phyloP scores from a whole-genome alignment of 2,329 filamentous ascomycete genomes.

The Botrytis pseudocinerea region DNA sequence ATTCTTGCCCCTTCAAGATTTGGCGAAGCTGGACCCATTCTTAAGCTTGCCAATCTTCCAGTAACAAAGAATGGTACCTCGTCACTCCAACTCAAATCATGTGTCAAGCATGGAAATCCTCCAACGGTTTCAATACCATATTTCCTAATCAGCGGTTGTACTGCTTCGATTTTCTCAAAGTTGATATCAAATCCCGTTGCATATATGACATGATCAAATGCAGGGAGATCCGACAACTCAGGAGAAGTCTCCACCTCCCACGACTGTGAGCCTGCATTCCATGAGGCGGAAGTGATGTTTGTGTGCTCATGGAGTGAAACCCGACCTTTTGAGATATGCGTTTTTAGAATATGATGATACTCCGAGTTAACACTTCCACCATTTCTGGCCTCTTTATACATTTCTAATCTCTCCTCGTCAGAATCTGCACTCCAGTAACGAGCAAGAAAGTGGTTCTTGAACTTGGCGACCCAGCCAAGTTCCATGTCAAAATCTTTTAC shows the following conservation, averaged over 20 bases:
- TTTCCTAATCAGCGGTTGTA: conserved; percentile 58
- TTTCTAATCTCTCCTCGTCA: conserved; percentile 66
- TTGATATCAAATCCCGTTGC: conserved; percentile 71
- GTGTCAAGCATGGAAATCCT: conserved; percentile 71
- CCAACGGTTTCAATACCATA: conserved; percentile 63
- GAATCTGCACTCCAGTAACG: conserved; percentile 75
- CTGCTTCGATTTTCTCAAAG: conserved; percentile 59
- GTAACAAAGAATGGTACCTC: conserved; percentile 73
- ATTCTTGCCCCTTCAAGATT: conserved; percentile 73
- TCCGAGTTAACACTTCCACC: conserved; percentile 74
- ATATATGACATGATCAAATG: conserved; percentile 45
- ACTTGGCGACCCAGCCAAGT: conserved; percentile 79
- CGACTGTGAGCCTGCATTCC: conserved; percentile 49
- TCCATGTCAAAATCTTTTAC: conserved; percentile 79
- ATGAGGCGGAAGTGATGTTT: conserved; percentile 51
- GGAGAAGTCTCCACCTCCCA: conserved; percentile 54
- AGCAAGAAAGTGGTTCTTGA: conserved; percentile 74
- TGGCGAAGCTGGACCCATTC: conserved; percentile 69
- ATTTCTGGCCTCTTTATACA: conserved; percentile 65
- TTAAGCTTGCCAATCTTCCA: conserved; percentile 65
- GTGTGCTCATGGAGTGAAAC: conserved; percentile 30
- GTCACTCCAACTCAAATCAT: conserved; percentile 74
- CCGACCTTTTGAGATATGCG: conserved; percentile 23
- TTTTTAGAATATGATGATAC: conserved; percentile 30
- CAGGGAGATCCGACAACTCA: conserved; percentile 47